Base-by-base conservation (phyloP, 106 monocot genomes). In the Agapanthus africanus region DNA sequence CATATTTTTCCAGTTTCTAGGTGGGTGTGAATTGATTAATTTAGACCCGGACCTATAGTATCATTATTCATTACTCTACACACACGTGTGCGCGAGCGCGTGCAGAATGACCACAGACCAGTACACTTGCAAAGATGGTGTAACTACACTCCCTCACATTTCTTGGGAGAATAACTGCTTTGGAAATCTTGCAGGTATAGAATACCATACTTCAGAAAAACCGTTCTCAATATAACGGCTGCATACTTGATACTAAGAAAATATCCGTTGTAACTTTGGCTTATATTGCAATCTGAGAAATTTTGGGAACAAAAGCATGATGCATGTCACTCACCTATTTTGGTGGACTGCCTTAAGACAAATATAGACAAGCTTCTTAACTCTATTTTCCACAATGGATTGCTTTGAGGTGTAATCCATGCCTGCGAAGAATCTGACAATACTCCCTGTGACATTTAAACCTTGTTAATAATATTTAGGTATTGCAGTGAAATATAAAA, bases 291-390 rank as follows among this genome's bases (percentile, higher is more conserved):
- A 59, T 32, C 1, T 57, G 11, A 11, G 10, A 57, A 30, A 62
- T 62, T 35, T 14, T 39, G 64, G 39, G 26, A 61, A 15, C 6
- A 23, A 65, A 4, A 3, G 22, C 64, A 40, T 25, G 38, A 26
- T 40, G 37, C 0, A 25, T 0, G 60, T 34, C 34, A 61, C 64
- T 65, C 11, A 65, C 64, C 64, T 38, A 25, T 65, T 65, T 21
- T 40, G 39, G 39, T 65, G 39, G 11, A 65, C 64, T 16, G 64
- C 64, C 14, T 65, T 27, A 37, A 65, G 39, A 40, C 64, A 65
- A 40, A 38, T 39, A 31, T 65, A 65, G 23, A 31, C 64, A 39
- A 65, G 64, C 64, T 25, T 65, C 39, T 65, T 65, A 40, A 65
- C 39, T 40, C 64, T 65, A 40, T 0, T 39, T 8, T 39, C 64